Evolutionary conservation across 176 grass and related monocot species (phyloP), one percentile per base, ranked within the genome.

Genomic region (Chrysopogon serrulatus): DNA sequence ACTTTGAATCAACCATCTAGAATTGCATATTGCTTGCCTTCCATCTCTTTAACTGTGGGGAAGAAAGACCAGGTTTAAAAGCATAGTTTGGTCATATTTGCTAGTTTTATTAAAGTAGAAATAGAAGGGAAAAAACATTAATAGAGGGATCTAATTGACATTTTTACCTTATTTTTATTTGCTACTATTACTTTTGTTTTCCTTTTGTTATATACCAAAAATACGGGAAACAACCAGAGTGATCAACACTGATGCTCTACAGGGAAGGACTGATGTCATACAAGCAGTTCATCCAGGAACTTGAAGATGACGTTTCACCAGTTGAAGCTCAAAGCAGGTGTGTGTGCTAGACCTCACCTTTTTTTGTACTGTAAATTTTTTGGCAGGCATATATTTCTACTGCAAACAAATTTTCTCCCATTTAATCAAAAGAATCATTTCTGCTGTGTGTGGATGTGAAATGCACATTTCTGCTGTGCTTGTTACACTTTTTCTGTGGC

Each of bases 241-340:
- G 72, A 83, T 61, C 30, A 45, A 80, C 27, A 11, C 77, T 36
- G 43, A 15, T 87, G 56, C 63, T 71, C 82, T 86, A 37, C 63
- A 99, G 96, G 85, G 93, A 94, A 92, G 97, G 97, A 18, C 77
- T 96, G 74, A 99, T 96, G 97, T 94, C 97, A 43, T 99, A 96
- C 78, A 99, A 99, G 74, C 93, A 99, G 68, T 99, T 99, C 88
- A 96, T 99, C 59, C 91, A 96, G 86, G 97, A 96, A 79, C 97
- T 99, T 42, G 93, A 99, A 91, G 93, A 99, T 91, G 97, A 99
- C 53, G 84, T 99, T 92, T 93, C 70, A 61, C 97, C 93, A 70
- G 86, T 89, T 79, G 91, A 99, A 90, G 91, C 97, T 91, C 89
- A 94, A 85, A 62, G 84, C 76, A 93, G 97, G 97, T 99, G 76